A percentile compares a stretch with the other conserved stretches of the same genome.
phyloP scores from a whole-genome alignment of 345 rosid species.

The Conringia planisiliqua region DNA sequence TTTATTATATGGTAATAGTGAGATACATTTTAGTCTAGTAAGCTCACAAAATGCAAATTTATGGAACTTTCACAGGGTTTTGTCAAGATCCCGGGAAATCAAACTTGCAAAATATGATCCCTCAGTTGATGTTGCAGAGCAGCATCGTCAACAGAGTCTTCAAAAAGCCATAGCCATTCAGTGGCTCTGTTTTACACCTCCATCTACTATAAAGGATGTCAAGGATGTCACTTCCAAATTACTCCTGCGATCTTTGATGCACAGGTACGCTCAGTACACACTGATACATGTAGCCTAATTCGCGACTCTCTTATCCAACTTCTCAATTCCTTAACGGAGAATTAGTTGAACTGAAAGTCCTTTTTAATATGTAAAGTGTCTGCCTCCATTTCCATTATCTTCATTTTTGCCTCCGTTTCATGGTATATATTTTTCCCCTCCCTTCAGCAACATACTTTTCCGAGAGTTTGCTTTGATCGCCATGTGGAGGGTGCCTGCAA shows the following conservation, averaged over 20 bases:
- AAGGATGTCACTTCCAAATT: slow-evolving; percentile 66
- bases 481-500: slow-evolving; percentile 97
- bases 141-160: slow-evolving; percentile 89
- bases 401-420: slow-evolving; percentile 16
- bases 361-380: neutral
- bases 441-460: slow-evolving; percentile 76
- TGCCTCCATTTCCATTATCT: neutral
- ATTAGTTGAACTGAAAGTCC: neutral
- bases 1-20: neutral
- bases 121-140: slow-evolving; percentile 82
- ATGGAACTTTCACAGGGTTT: slow-evolving; percentile 53
- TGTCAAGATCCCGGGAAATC: slow-evolving; percentile 86
- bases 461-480: slow-evolving; percentile 94
- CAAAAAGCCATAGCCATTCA: slow-evolving; percentile 91
- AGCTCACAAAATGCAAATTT: slow-evolving; percentile 20
- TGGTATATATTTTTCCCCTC: slow-evolving; percentile 4
- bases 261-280: slow-evolving; percentile 52
- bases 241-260: slow-evolving; percentile 71
- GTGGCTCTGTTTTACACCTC: slow-evolving; percentile 98
- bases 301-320: neutral
- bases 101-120: slow-evolving; percentile 72
- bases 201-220: slow-evolving; percentile 70
- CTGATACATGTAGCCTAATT: neutral
- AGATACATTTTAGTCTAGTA: slow-evolving; percentile 8
- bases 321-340: neutral